Conservation (phyloP, 352 stramenopile genomes). For the Phytophthora cajani region DNA sequence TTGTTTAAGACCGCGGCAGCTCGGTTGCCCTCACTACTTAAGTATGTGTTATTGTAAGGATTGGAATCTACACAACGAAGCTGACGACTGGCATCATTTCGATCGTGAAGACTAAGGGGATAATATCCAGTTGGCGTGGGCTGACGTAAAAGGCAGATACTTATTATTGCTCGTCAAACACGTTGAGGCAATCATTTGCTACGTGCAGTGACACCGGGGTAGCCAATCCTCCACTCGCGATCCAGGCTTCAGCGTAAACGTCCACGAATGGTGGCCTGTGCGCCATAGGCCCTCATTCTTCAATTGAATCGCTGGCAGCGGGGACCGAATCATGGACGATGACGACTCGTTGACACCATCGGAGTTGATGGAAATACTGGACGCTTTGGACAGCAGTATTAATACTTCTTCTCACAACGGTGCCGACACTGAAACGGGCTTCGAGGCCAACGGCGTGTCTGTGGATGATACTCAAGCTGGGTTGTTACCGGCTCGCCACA, state of each 20-base stretch:
- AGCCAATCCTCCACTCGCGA: background rate
- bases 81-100: background rate
- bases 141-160: background rate
- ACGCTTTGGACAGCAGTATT: background rate
- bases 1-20: too few relatives aligned
- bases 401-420: background rate
- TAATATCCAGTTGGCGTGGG: background rate
- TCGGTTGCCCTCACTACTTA: too few relatives aligned
- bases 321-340: constrained; percentile 7
- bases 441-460: background rate
- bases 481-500: background rate
- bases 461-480: background rate
- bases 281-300: background rate
- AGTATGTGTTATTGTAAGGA: background rate
- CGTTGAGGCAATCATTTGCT: background rate
- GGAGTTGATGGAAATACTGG: constrained; percentile 5
- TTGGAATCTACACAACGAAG: background rate
- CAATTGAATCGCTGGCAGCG: background rate
- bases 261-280: background rate
- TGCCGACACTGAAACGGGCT: background rate
- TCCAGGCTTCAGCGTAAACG: background rate
- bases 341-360: background rate
- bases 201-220: too few relatives aligned
- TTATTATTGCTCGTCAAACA: background rate
- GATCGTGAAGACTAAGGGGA: background rate